Evolutionary conservation across 1,284 basidiomycete species (phyloP), one percentile per base, ranked within the genome.

Genomic region (Tremellales sp.): DNA sequence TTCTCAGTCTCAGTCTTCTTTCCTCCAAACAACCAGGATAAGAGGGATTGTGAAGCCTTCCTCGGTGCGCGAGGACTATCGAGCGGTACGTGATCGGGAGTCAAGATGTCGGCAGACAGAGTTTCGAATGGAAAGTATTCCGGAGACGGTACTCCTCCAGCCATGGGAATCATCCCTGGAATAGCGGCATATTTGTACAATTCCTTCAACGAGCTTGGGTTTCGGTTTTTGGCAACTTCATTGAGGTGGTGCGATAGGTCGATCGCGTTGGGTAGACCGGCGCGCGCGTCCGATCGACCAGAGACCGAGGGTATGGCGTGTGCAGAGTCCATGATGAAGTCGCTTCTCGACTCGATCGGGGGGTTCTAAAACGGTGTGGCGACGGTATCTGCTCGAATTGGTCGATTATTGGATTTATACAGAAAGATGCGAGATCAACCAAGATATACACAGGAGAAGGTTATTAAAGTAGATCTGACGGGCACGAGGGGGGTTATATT

Each of bases 161-260:
- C 67, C 52, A 70, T 57, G 33, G 63, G 59, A 40, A 68, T 63
- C 61, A 33, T 27, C 24, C 45, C 41, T 4, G 65, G 65, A 11
- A 61, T 52, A 1, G 42, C 37, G 27, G 57, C 52, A 44, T 73
- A 75, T 49, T 60, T 57, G 58, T 74, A 75, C 43, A 74, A 53
- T 46, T 70, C 67, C 57, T 89, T 89, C 49, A 90, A 73, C 2
- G 84, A 82, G 40, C 81, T 85, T 2, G 73, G 57, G 26, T 64
- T 49, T 27, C 86, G 75, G 33, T 79, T 77, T 53, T 76, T 78
- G 2, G 84, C 75, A 27, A 85, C 54, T 15, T 75, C 68, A 19
- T 79, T 81, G n/a, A 85, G 63, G 58, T 84, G 83, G 60, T 83
- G 81, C 23, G 76, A 77, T 43, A 84, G 68, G 66, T 84, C 82